phyloP scores from a whole-genome alignment of 2,329 filamentous ascomycete genomes.

The Aspergillus japonicus region DNA sequence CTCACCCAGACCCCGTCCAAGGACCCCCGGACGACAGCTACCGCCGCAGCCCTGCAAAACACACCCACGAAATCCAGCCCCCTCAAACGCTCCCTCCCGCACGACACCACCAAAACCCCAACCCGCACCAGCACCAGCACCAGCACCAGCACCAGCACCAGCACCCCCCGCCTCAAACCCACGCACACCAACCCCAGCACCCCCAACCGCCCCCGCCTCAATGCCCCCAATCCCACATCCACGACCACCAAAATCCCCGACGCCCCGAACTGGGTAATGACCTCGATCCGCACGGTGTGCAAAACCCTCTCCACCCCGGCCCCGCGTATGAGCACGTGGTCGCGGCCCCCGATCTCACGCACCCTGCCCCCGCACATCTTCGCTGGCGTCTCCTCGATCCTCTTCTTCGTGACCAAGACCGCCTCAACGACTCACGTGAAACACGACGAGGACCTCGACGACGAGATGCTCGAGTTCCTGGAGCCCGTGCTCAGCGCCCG shows the following conservation, averaged over 20 bases:
- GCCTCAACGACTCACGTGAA: conserved; percentile 37
- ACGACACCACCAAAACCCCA: conserved; percentile 17
- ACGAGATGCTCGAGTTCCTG: conserved; percentile 35
- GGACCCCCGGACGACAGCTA: conserved; percentile 24
- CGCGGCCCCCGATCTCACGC: conserved; percentile 38
- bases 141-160: conserved; percentile 9
- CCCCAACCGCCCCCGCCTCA: conserved; percentile 6
- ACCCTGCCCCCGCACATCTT: conserved; percentile 70
- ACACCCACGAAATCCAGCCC: conserved; percentile 48
- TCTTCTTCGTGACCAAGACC: conserved; percentile 47
- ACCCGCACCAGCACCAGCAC: conserved; percentile 16
- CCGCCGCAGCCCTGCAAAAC: conserved; percentile 30
- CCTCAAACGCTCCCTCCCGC: conserved; percentile 31
- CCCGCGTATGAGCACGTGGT: conserved; percentile 36
- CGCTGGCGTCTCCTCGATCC: conserved; percentile 65
- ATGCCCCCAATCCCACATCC: conserved; percentile 21
- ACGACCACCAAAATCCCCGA: conserved; percentile 38
- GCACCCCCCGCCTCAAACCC: conserved; percentile 14
- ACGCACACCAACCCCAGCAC: conserved; percentile 12
- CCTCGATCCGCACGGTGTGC: conserved; percentile 66
- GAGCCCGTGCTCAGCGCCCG: conserved; percentile 34
- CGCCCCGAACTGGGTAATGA: conserved; percentile 66
- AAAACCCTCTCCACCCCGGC: conserved; percentile 58
- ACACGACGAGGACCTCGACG: conserved; percentile 49
- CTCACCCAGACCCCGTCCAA: conserved; percentile 30